Percentiles rank a stretch among this genome's conserved stretches.
Evolutionary conservation across 2,329 filamentous ascomycete genomes (phyloP).

Genomic region (Ophiostoma ulmi): DNA sequence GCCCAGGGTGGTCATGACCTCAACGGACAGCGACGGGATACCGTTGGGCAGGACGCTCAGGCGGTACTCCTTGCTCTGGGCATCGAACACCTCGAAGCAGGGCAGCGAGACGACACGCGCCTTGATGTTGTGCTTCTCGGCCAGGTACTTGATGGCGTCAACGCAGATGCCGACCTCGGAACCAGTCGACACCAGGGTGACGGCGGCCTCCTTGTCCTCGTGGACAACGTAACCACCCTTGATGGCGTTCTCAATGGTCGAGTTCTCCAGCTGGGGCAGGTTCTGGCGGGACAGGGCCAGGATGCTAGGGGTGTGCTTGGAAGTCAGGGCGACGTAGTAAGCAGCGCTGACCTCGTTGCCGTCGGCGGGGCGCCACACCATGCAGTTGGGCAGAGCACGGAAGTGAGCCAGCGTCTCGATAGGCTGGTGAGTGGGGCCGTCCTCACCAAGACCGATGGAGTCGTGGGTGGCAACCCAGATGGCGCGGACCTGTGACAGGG

Average conservation of each 20-base stretch:
- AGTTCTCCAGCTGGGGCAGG: slow-evolving; percentile 94
- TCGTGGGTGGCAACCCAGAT: slow-evolving; percentile 98
- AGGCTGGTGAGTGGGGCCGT: slow-evolving; percentile 97
- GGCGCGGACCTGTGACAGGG: slow-evolving; percentile 81
- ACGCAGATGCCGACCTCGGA: slow-evolving; percentile 93
- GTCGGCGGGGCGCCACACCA: slow-evolving; percentile 98
- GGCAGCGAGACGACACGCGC: slow-evolving; percentile 93
- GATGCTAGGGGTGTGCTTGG: slow-evolving; percentile 85
- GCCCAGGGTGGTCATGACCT: slow-evolving; percentile 94
- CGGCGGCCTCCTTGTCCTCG: slow-evolving; percentile 74
- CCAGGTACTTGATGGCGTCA: slow-evolving; percentile 85
- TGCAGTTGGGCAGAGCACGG: slow-evolving; percentile 97
- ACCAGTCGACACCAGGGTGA: slow-evolving; percentile 91
- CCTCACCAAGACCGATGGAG: slow-evolving; percentile 98
- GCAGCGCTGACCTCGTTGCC: slow-evolving; percentile 97
- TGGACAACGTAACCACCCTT: slow-evolving; percentile 94
- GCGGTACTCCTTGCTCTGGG: slow-evolving; percentile 89
- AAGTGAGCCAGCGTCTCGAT: slow-evolving; percentile 98
- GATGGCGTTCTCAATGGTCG: slow-evolving; percentile 77
- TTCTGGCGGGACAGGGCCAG: slow-evolving; percentile 96
- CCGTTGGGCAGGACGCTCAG: slow-evolving; percentile 89
- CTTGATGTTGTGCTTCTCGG: slow-evolving; percentile 80
- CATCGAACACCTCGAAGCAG: slow-evolving; percentile 95
- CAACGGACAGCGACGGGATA: slow-evolving; percentile 86
- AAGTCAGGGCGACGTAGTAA: slow-evolving; percentile 91